Evolutionary conservation across 108 stramenopile genomes (phyloP), one percentile per base, ranked within the genome.

Genomic region (Epithemia pelagica): DNA sequence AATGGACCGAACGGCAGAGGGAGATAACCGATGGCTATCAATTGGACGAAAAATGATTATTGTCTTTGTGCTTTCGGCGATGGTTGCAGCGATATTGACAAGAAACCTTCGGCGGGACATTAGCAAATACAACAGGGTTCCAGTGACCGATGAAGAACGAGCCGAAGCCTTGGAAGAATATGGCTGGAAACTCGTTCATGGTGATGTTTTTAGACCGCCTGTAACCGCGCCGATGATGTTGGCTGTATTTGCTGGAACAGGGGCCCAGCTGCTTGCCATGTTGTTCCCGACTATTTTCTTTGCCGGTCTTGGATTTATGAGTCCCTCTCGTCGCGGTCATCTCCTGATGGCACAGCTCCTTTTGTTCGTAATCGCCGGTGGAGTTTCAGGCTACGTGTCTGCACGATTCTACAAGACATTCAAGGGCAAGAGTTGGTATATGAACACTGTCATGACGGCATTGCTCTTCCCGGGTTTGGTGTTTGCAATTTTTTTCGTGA

Each of bases 371-470:
- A 69, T 95, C 37, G 83, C 90, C 86, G 97, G 97, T 21, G 66
- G 69, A 21, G 73, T 94, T 25, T 85, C 84, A 0, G 97, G 97
- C 23, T 96, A 89, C 69, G 76, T 78, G 20, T 85, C 91, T 30
- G 82, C 96, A 54, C 69, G 89, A 28, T 56, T 96, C 37, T 98
- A 95, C 94, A 98, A 98, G 87, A 93, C 87, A 19, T 96, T 96
- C 82, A 82, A 90, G 62, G 94, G 91, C 33, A 85, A 85, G 74
- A 58, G 62, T 52, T 87, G 93, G 88, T 88, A 93, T 70, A 79
- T 78, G 78, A 91, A 92, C 31, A 95, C 94, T 28, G 65, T 85
- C 1, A 55, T 81, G 24, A 86, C 87, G 0, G 88, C 92, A 0
- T 74, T 95, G 46, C 72, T 74, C 30, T 94, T 86, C 68, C 96